phyloP scores from a whole-genome alignment of 345 rosid species.

The Syzygium aqueum region DNA sequence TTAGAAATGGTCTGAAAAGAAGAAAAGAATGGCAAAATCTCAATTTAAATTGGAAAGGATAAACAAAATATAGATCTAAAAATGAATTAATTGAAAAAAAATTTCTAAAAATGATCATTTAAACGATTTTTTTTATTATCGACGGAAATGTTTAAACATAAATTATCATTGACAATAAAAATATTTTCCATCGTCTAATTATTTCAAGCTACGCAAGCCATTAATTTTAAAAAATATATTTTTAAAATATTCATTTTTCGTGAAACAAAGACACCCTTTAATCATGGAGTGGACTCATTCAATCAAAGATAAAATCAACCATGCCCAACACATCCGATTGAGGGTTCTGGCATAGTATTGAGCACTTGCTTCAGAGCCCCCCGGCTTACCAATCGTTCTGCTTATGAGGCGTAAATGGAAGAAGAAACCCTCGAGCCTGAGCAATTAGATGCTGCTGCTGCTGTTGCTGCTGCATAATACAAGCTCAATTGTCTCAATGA shows the following conservation, averaged over 20 bases:
- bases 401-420: background rate
- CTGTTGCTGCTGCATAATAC: background rate
- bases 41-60: background rate
- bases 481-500: background rate
- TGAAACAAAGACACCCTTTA: too few species aligned
- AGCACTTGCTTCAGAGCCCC: background rate
- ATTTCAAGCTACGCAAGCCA: too few species aligned
- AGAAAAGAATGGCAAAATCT: background rate
- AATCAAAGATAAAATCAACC: background rate
- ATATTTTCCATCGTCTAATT: too few species aligned
- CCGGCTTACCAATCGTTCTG: background rate
- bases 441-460: background rate
- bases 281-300: background rate
- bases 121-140: too few species aligned
- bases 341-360: background rate
- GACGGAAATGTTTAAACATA: too few species aligned
- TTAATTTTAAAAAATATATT: too few species aligned
- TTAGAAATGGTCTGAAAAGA: background rate
- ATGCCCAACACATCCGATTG: background rate
- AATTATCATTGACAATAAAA: too few species aligned
- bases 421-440: background rate
- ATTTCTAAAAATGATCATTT: too few species aligned
- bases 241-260: too few species aligned
- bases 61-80: background rate
- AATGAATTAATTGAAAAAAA: too few species aligned